phyloP scores from a whole-genome alignment of 2,329 filamentous ascomycete genomes.

The Colletotrichum truncatum region DNA sequence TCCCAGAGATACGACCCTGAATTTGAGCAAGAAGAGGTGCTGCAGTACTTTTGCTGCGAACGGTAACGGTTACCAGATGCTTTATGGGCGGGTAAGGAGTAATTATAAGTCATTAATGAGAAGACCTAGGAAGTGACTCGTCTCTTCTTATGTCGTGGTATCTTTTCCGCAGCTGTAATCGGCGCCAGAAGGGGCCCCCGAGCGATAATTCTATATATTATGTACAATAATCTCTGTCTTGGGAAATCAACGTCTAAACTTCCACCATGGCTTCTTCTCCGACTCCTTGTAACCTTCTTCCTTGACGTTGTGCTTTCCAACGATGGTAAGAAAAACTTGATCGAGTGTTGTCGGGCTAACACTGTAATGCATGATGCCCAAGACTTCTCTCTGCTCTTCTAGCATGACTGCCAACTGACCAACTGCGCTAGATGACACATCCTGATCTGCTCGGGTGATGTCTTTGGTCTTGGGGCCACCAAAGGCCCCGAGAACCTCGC shows the following conservation, averaged over 20 bases:
- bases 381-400: constrained; percentile 72
- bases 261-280: constrained; percentile 34
- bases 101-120: neutral
- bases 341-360: constrained; percentile 89
- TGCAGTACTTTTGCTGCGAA: neutral
- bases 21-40: too few species aligned
- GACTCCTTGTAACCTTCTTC: constrained; percentile 71
- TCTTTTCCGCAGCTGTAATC: neutral
- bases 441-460: constrained; percentile 36
- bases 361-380: constrained; percentile 87
- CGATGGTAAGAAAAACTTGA: constrained; percentile 89
- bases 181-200: too few species aligned
- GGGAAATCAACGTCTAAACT: neutral
- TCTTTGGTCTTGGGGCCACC: constrained; percentile 31
- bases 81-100: neutral
- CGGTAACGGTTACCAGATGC: neutral
- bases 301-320: constrained; percentile 79
- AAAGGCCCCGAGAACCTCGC: constrained; percentile 40
- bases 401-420: constrained; percentile 76
- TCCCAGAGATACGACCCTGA: too few species aligned
- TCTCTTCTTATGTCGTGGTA: too few species aligned
- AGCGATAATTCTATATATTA: too few species aligned
- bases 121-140: too few species aligned
- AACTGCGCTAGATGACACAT: constrained; percentile 61
- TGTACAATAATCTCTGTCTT: too few species aligned